A percentile compares a stretch with the other conserved stretches of the same genome.
phyloP scores from a whole-genome alignment of 2,329 filamentous ascomycete genomes.

The Aspergillus hortae region DNA sequence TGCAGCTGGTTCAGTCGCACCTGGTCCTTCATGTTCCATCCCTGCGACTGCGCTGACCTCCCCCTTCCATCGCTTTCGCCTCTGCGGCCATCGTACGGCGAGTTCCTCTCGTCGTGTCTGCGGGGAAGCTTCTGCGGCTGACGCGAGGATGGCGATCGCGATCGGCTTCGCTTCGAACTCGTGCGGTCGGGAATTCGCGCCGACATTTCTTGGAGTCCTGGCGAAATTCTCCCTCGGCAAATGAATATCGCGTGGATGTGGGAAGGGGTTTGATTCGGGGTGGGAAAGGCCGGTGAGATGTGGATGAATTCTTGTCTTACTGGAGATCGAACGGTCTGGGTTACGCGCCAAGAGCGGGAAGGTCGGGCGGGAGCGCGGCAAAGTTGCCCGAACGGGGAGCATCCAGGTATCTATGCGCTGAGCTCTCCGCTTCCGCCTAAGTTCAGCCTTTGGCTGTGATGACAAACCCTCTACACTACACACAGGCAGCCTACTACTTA shows the following conservation, averaged over 20 bases:
- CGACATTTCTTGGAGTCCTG: slow-evolving; percentile 24
- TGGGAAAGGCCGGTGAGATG: not conserved
- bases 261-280: not conserved
- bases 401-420: not conserved
- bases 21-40: slow-evolving; percentile 41
- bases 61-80: slow-evolving; percentile 20
- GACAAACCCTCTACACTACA: not conserved
- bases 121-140: slow-evolving; percentile 36
- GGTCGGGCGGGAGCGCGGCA: slow-evolving; percentile 19
- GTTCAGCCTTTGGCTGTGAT: not conserved
- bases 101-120: slow-evolving; percentile 29
- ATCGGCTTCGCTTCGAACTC: slow-evolving; percentile 38
- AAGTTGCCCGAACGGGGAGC: slow-evolving; percentile 12
- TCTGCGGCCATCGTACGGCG: slow-evolving; percentile 20
- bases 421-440: slow-evolving; percentile 10
- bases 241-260: not conserved
- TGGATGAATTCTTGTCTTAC: not conserved
- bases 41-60: slow-evolving; percentile 19
- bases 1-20: slow-evolving; percentile 55
- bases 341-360: slow-evolving; percentile 14
- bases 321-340: slow-evolving; percentile 13
- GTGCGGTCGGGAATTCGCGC: slow-evolving; percentile 29
- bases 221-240: not conserved
- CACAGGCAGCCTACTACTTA: not conserved
- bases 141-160: slow-evolving; percentile 41